These are phyloP conservation scores for Theileria orientalis DNA, from an alignment of 169 alveolate species.

Conservation along the genomic window DNA sequence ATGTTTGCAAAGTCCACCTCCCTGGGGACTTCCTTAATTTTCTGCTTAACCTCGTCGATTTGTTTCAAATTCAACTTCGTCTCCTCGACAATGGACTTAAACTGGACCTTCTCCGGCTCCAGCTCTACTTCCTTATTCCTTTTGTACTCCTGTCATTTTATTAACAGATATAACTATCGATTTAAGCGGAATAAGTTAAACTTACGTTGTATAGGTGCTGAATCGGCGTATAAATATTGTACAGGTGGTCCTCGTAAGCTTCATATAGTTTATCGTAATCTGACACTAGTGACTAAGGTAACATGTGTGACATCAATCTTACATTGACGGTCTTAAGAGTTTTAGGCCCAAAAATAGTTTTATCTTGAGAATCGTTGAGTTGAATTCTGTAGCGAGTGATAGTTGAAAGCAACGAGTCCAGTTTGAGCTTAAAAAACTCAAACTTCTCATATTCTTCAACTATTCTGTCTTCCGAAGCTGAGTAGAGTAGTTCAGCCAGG, in stretches of 20 bases:
- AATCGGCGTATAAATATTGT: conserved; percentile 19
- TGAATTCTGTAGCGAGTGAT: conserved; percentile 45
- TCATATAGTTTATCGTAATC: conserved; percentile 60
- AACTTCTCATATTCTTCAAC: background rate
- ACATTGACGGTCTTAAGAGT: conserved; percentile 31
- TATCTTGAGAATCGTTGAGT: conserved; percentile 31
- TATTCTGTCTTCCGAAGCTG: background rate
- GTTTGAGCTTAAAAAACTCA: conserved; percentile 30
- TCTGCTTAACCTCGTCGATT: conserved; percentile 33
- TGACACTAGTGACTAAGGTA: conserved; percentile 22
- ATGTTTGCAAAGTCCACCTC: background rate
- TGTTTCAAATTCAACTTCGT: conserved; percentile 35
- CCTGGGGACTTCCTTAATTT: background rate
- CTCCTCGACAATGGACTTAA: conserved; percentile 42
- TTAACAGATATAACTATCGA: background rate
- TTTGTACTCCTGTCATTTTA: background rate
- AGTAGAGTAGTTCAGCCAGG: conserved; percentile 8
- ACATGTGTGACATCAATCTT: background rate
- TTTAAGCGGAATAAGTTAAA: background rate
- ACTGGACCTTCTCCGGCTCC: background rate
- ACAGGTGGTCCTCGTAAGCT: conserved; percentile 47
- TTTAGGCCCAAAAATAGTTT: conserved; percentile 47
- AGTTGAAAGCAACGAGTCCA: conserved; percentile 26
- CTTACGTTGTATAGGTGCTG: conserved; percentile 10
- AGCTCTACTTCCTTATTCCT: conserved; percentile 17